A percentile compares a stretch with the other conserved stretches of the same genome.
phyloP scores from a whole-genome alignment of 352 stramenopile species.

The Pythium dissimile region DNA sequence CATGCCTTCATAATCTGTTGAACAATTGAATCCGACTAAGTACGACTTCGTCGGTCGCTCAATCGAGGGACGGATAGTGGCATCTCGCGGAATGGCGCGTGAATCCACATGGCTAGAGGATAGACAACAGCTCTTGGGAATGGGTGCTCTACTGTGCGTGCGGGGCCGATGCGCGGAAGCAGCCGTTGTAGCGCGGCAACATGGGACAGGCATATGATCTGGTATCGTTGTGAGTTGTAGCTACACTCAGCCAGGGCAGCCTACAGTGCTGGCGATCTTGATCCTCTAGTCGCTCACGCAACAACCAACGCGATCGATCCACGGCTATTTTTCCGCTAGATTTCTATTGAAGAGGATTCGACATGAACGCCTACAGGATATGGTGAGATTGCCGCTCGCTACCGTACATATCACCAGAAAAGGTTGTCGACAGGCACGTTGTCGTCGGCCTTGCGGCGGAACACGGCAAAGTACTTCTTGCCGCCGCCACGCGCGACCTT shows the following conservation, averaged over 20 bases:
- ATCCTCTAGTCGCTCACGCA: too few relatives aligned
- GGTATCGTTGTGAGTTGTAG: too few relatives aligned
- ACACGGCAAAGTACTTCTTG: constrained; percentile 88
- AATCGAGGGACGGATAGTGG: constrained; percentile 5
- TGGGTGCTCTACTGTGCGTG: background rate
- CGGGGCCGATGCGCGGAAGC: background rate
- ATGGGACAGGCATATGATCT: background rate
- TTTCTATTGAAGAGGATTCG: background rate
- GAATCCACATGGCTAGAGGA: constrained; percentile 9
- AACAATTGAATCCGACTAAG: constrained; percentile 2
- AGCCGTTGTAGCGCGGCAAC: background rate
- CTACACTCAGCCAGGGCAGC: too few relatives aligned
- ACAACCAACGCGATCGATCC: background rate
- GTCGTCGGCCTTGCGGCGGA: constrained; percentile 64
- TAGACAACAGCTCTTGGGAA: background rate
- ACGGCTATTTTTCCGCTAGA: background rate
- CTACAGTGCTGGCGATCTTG: too few relatives aligned
- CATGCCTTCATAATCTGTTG: background rate
- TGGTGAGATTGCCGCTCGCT: too few relatives aligned
- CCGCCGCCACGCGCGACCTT: constrained; percentile 92
- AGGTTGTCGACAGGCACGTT: constrained; percentile 57
- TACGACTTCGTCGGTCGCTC: constrained; percentile 5
- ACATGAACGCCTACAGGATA: too few relatives aligned
- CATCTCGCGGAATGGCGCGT: background rate
- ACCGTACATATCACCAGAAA: constrained; percentile 71